phyloP scores from a whole-genome alignment of 306 rosid genomes.

The Fragaria iinumae region DNA sequence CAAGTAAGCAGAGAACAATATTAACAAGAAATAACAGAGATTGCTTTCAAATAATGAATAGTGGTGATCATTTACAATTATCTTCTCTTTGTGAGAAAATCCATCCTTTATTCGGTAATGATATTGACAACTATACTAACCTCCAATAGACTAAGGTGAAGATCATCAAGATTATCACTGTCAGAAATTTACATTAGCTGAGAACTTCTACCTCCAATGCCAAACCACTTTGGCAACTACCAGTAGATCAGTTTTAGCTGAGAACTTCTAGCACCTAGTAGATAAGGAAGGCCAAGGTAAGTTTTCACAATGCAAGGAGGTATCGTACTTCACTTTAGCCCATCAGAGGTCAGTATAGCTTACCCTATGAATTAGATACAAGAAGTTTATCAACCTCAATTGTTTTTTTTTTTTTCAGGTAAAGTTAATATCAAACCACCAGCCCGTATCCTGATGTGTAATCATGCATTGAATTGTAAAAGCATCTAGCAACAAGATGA shows the following conservation, averaged over 20 bases:
- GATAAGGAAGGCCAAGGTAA: slow-evolving; percentile 5
- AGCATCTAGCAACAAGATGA: slow-evolving; percentile 22
- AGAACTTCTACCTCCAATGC: slow-evolving; percentile 1
- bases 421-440: not conserved
- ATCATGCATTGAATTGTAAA: not conserved
- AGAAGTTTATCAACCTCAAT: not conserved
- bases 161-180: not conserved
- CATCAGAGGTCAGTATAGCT: slow-evolving; percentile 4
- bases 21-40: not conserved
- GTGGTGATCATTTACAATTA: not conserved
- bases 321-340: not conserved
- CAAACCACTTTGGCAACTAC: slow-evolving; percentile 1
- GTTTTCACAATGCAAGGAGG: slow-evolving; percentile 15
- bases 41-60: slow-evolving; percentile 6
- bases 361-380: not conserved
- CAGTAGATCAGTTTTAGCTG: not conserved
- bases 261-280: slow-evolving; percentile 16
- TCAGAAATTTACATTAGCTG: not conserved
- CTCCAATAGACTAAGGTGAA: slow-evolving; percentile 12
- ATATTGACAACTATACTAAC: not conserved
- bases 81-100: not conserved
- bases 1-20: not conserved
- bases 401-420: not conserved
- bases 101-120: not conserved
- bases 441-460: not conserved